phyloP scores from a whole-genome alignment of 75 land plant species.

The Selaginella moellendorffii region DNA sequence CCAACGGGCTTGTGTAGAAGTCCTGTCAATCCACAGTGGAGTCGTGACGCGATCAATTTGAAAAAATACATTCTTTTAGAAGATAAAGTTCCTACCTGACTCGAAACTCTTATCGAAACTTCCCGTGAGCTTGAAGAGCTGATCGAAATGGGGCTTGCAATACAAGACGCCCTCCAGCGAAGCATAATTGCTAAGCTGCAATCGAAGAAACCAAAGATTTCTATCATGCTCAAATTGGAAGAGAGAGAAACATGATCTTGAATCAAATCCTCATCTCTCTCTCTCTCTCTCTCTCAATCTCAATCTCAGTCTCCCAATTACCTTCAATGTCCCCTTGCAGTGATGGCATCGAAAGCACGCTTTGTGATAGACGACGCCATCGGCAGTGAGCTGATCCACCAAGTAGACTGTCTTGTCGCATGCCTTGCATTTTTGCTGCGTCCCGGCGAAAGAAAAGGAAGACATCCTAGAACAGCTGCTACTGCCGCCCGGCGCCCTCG shows the following conservation, averaged over 20 bases:
- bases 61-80: not conserved
- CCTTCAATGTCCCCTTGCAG: slow-evolving; percentile 68
- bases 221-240: not conserved
- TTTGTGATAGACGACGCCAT: slow-evolving; percentile 52
- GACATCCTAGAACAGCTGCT: not conserved
- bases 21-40: not conserved
- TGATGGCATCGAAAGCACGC: slow-evolving; percentile 64
- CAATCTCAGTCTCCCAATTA: not conserved
- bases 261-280: not conserved
- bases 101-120: slow-evolving; percentile 86
- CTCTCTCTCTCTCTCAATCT: too few species aligned
- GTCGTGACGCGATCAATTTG: not conserved
- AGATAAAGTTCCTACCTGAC: slow-evolving; percentile 11
- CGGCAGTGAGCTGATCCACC: slow-evolving; percentile 55
- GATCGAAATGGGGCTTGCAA: slow-evolving; percentile 93
- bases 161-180: slow-evolving; percentile 81
- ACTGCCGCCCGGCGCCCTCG: too few species aligned
- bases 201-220: not conserved
- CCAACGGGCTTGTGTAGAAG: not conserved
- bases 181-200: slow-evolving; percentile 59
- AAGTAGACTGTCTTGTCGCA: slow-evolving; percentile 70
- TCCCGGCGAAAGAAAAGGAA: slow-evolving; percentile 56
- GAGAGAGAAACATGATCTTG: not conserved
- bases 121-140: slow-evolving; percentile 74
- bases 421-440: slow-evolving; percentile 64